Base-by-base conservation (phyloP, 805 yeast genomes). In the Limtongia smithiae region DNA sequence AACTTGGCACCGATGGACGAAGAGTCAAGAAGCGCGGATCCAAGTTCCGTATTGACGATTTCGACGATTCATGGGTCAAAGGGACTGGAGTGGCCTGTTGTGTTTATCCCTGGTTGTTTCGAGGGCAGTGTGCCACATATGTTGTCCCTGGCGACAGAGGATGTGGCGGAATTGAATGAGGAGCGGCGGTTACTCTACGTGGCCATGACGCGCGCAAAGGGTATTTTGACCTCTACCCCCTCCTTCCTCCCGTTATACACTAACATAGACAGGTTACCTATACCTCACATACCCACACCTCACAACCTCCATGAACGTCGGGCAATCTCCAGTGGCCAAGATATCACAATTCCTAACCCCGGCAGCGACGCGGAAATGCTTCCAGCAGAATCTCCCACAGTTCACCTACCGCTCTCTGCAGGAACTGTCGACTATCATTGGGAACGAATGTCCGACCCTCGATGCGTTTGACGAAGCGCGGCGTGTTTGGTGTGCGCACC, bases 41-140 rank as follows among this genome's bases (percentile, higher is more conserved):
- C 50, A 31, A 33, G 45, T 8, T 27, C 61, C 36, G 50, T 57
- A 12, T 74, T 80, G 1, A 67, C 76, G 0, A 67, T 91, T 0
- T 83, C 95, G 0, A 93, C 97, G 0, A 83, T 91, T 11, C 98
- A 91, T 64, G 87, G 89, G 0, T 81, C 97, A 1, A 91, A 91
- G 64, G 98, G 98, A 0, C 71, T 90, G 1, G 98, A 91, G 64
- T 91, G 97, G 97, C 91, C 95, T 0, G 79, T 86, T 12, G 97
- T 91, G 0, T 86, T 87, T 62, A 77, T 87, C 11, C 88, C 94
- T 0, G 83, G 86, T 0, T 67, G 85, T 15, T 71, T 77, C 28
- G 86, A 84, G 40, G 83, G 84, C 1, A 65, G 78, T 12, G 68
- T 86, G 11, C 95, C 95, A 0, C 78, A 1, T 75, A 67, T 56